Evolutionary conservation across 768 basidiomycete species (phyloP).

Genomic region (Tricholoma matsutake): DNA sequence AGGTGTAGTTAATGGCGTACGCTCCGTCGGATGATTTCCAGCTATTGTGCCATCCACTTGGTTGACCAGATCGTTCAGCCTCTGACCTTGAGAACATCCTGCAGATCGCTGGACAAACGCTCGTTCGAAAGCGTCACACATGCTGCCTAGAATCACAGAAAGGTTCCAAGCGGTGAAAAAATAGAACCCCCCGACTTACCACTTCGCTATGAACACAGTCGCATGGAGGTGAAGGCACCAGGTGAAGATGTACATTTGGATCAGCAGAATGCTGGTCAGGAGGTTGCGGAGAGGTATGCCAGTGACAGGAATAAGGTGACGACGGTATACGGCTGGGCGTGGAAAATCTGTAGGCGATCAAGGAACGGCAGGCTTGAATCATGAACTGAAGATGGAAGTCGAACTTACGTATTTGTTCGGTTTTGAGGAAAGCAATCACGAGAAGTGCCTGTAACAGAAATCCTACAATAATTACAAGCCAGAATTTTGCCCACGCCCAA

Average conservation of each 20-base stretch:
- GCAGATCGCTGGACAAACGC: neutral
- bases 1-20: neutral
- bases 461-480: neutral
- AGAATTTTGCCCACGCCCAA: neutral
- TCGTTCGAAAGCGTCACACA: neutral
- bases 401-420: neutral
- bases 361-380: neutral
- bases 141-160: neutral
- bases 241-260: neutral
- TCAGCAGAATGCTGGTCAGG: neutral
- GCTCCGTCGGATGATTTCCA: neutral
- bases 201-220: neutral
- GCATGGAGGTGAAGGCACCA: neutral
- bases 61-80: neutral
- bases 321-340: neutral
- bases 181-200: neutral
- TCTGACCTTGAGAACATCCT: neutral
- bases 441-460: neutral
- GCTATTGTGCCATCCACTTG: neutral
- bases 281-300: conserved; percentile 36
- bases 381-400: neutral
- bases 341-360: neutral
- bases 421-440: neutral
- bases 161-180: neutral
- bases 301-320: neutral